Evolutionary conservation across 176 grass and related monocot species (phyloP).

Genomic region (Musa troglodytarum): DNA sequence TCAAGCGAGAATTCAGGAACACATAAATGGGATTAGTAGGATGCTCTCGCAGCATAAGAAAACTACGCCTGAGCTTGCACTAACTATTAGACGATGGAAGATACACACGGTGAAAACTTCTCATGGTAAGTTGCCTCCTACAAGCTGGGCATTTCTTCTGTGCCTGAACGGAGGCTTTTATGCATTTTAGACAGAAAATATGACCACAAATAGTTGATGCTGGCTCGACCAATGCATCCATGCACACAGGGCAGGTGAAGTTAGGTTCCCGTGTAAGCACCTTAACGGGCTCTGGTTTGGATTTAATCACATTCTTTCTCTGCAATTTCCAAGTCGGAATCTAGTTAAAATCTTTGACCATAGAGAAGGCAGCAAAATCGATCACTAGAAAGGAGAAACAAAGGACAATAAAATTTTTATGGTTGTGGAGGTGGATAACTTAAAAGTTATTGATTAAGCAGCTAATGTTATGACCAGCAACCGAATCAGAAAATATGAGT

Average conservation of each 20-base stretch:
- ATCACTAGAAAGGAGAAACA: too few relatives aligned
- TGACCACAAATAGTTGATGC: constrained; percentile 75
- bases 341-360: neutral
- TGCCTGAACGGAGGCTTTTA: constrained; percentile 52
- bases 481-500: too few relatives aligned
- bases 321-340: constrained; percentile 3
- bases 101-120: constrained; percentile 59
- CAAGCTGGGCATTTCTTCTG: constrained; percentile 91
- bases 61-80: too few relatives aligned
- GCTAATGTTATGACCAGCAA: too few relatives aligned
- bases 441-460: too few relatives aligned
- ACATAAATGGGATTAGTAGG: too few relatives aligned
- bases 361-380: neutral
- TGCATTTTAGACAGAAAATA: constrained; percentile 62
- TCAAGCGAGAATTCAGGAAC: too few relatives aligned
- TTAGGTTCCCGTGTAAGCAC: constrained; percentile 38
- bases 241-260: constrained; percentile 70
- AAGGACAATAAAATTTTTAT: too few relatives aligned
- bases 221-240: constrained; percentile 52
- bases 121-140: constrained; percentile 44
- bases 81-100: constrained; percentile 30
- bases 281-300: constrained; percentile 5
- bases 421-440: too few relatives aligned
- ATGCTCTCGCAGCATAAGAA: too few relatives aligned
- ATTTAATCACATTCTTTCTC: constrained; percentile 7